Evolutionary conservation across 352 stramenopile genomes (phyloP), one percentile per base, ranked within the genome.

Genomic region (Globisporangium camurandrum): DNA sequence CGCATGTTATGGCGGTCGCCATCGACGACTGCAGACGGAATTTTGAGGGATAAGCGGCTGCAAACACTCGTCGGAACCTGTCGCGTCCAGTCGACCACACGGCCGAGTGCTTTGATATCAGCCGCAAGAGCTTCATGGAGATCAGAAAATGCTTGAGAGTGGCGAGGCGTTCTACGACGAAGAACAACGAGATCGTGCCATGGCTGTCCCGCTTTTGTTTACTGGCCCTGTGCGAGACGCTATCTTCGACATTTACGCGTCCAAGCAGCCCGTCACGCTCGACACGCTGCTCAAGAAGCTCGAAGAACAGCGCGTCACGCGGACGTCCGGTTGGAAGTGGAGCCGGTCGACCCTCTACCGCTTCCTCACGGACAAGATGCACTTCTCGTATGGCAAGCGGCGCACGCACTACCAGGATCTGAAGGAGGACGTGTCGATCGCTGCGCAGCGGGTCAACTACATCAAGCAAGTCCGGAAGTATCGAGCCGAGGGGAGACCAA

Each of bases 351-450:
- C 47, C 17, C 53, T 60, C 4, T 36, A 60, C 45, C 45, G 53
- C 10, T 54, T 60, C 45, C 14, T 55, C 3, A 46, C 26, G 0
- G 12, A 33, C 1, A 49, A 55, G 19, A 55, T 60, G 37, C 16
- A 51, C 31, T 55, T 39, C 30, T 38, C 54, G 1, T 49, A 55
- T 19, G 45, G 46, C 3, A 31, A 54, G 6, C 20, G 46, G 4
- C 54, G 34, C 22, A 46, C 38, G 14, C 38, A 55, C 38, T 55
- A 55, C 46, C 23, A 60, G 20, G 17, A 54, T n/a, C 24, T 55
- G 20, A 48, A 55, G 39, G 49, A 55, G 20, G 38, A 50, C n/a
- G 38, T 46, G 1, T 49, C 46, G 0, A 60, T 60, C n/a, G 54
- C 54, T 16, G 45, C 46, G 4, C 54, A 55, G 46, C 37, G 46